phyloP scores from a whole-genome alignment of 2,329 filamentous ascomycete species.

The Cladosporium velox region DNA sequence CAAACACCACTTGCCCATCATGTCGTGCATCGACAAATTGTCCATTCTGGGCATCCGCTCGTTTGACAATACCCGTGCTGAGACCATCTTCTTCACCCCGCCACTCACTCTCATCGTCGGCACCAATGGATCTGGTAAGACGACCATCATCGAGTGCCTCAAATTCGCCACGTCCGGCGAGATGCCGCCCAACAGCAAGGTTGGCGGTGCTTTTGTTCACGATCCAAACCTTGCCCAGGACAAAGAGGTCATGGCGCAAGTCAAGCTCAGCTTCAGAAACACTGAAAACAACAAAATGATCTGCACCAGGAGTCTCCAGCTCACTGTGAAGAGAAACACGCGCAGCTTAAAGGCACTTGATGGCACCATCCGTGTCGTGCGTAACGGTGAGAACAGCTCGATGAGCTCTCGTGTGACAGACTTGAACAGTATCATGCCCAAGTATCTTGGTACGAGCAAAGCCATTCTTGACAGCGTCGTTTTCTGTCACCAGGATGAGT shows the following conservation, averaged over 20 bases:
- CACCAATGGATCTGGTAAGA: slow-evolving; percentile 96
- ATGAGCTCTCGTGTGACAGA: slow-evolving; percentile 80
- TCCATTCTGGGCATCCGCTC: slow-evolving; percentile 84
- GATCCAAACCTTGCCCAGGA: slow-evolving; percentile 91
- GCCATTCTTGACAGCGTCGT: slow-evolving; percentile 93
- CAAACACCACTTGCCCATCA: slow-evolving; percentile 17
- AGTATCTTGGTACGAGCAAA: slow-evolving; percentile 83
- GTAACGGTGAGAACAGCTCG: slow-evolving; percentile 75
- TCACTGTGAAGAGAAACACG: slow-evolving; percentile 80
- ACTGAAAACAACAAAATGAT: slow-evolving; percentile 79
- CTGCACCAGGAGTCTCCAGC: slow-evolving; percentile 77
- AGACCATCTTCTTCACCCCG: slow-evolving; percentile 84
- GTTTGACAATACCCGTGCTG: slow-evolving; percentile 72
- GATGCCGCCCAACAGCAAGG: slow-evolving; percentile 82
- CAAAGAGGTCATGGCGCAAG: slow-evolving; percentile 85
- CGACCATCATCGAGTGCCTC: slow-evolving; percentile 97
- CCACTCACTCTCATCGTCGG: slow-evolving; percentile 96
- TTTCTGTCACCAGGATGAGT: slow-evolving; percentile 98
- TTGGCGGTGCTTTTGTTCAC: slow-evolving; percentile 91
- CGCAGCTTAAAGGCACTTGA: slow-evolving; percentile 83
- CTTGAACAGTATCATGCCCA: slow-evolving; percentile 79
- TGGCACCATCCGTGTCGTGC: slow-evolving; percentile 71
- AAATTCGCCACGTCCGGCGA: slow-evolving; percentile 97
- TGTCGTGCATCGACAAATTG: slow-evolving; percentile 80
- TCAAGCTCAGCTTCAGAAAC: slow-evolving; percentile 83